Evolutionary conservation across 768 basidiomycete species (phyloP).

Genomic region (Mycena metata): DNA sequence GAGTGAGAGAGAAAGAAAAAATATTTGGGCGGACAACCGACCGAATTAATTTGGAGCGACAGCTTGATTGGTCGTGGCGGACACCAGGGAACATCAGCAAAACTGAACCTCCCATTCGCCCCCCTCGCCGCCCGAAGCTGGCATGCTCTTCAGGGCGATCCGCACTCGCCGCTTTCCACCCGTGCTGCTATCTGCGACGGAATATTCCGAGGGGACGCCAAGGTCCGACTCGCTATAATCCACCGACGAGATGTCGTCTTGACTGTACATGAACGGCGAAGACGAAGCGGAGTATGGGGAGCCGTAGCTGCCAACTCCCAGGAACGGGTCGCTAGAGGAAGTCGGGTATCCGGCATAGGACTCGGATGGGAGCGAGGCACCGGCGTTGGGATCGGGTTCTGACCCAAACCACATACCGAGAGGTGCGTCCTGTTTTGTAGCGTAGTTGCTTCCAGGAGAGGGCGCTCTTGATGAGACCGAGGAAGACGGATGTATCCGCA

Average conservation of each 20-base stretch:
- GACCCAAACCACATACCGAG: slow-evolving; percentile 45
- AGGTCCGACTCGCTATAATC: slow-evolving; percentile 51
- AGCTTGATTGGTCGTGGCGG: slow-evolving; percentile 15
- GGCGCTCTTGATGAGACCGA: slow-evolving; percentile 58
- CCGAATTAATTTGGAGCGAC: slow-evolving; percentile 10
- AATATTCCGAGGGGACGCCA: slow-evolving; percentile 55
- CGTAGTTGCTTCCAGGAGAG: slow-evolving; percentile 44
- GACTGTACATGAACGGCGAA: slow-evolving; percentile 53
- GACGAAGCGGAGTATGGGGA: slow-evolving; percentile 52
- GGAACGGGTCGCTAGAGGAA: slow-evolving; percentile 67
- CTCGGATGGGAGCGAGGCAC: slow-evolving; percentile 54
- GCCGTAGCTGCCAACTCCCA: slow-evolving; percentile 63
- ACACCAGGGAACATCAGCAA: slow-evolving; percentile 56
- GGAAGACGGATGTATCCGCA: slow-evolving; percentile 76
- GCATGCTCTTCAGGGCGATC: slow-evolving; percentile 76
- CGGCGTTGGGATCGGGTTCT: slow-evolving; percentile 38
- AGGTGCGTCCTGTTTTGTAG: slow-evolving; percentile 30
- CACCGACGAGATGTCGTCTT: slow-evolving; percentile 45
- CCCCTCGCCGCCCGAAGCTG: slow-evolving; percentile 71
- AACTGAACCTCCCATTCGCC: slow-evolving; percentile 87
- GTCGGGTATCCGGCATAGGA: slow-evolving; percentile 46
- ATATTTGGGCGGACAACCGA: neutral
- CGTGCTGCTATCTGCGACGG: slow-evolving; percentile 48
- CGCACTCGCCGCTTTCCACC: slow-evolving; percentile 69
- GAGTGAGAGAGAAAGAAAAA: slow-evolving; percentile 8